Conservation (phyloP, 2,329 filamentous ascomycete genomes). For the Pseudocercospora macadamiae region DNA sequence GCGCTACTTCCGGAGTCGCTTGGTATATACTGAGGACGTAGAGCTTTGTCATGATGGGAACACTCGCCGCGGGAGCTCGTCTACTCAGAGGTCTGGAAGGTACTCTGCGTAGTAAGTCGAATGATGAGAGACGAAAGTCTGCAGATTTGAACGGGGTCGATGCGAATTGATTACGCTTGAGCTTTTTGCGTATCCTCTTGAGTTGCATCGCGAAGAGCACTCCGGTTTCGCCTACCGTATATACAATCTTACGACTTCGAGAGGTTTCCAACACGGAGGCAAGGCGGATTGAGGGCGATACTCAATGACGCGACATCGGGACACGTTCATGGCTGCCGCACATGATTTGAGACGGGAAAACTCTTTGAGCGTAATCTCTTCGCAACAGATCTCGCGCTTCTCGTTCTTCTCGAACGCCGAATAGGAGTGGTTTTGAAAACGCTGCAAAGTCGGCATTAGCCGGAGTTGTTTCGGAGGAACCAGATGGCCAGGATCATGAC, state of each 20-base stretch:
- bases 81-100: not conserved
- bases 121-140: not conserved
- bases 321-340: not conserved
- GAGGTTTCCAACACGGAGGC: not conserved
- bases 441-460: constrained; percentile 4
- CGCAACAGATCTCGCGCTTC: not conserved
- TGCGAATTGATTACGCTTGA: not conserved
- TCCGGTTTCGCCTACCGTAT: not conserved
- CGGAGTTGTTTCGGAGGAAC: constrained; percentile 6
- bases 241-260: constrained; percentile 2
- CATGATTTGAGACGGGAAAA: not conserved
- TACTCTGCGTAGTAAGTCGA: not conserved
- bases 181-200: not conserved
- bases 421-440: not conserved
- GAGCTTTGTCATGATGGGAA: constrained; percentile 4
- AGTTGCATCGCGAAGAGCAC: not conserved
- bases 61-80: not conserved
- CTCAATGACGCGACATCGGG: not conserved
- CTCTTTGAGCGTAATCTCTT: not conserved
- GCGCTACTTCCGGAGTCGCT: constrained; percentile 16
- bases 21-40: constrained; percentile 23
- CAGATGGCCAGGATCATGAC: not conserved
- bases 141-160: not conserved
- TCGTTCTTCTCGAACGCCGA: not conserved
- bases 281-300: not conserved